These are phyloP conservation scores for Anaeromyces robustus DNA, from an alignment of 192 early-diverging fungal genomes.

Conservation along the genomic window DNA sequence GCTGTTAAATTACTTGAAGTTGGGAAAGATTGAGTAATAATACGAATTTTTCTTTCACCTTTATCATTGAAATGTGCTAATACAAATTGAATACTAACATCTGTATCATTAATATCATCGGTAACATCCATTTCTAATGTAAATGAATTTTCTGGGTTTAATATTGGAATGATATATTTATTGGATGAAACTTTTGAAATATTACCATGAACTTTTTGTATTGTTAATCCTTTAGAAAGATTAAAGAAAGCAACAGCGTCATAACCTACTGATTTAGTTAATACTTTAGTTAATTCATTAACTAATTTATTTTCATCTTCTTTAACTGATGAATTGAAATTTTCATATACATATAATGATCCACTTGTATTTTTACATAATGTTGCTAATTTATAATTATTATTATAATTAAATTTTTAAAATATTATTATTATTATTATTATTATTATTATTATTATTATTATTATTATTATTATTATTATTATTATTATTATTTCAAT, in stretches of 20 bases:
- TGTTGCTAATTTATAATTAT: neutral
- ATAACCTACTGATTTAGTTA: neutral
- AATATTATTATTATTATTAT: no score
- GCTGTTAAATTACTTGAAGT: neutral
- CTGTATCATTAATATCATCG: neutral
- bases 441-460: no score
- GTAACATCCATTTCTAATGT: neutral
- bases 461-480: no score
- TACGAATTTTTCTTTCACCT: neutral
- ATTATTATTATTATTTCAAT: no score
- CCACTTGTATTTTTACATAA: neutral
- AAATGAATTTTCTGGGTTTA: neutral
- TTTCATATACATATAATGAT: neutral
- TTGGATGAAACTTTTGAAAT: neutral
- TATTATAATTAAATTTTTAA: no score
- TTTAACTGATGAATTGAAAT: neutral
- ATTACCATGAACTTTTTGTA: neutral
- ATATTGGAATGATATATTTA: neutral
- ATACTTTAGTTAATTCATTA: neutral
- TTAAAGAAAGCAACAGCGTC: neutral
- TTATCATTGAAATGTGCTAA: neutral
- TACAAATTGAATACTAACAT: neutral
- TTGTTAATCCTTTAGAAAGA: neutral
- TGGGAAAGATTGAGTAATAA: neutral
- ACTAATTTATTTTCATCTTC: neutral